phyloP scores from a whole-genome alignment of 2,329 filamentous ascomycete genomes.

The Neonectria coccinea region DNA sequence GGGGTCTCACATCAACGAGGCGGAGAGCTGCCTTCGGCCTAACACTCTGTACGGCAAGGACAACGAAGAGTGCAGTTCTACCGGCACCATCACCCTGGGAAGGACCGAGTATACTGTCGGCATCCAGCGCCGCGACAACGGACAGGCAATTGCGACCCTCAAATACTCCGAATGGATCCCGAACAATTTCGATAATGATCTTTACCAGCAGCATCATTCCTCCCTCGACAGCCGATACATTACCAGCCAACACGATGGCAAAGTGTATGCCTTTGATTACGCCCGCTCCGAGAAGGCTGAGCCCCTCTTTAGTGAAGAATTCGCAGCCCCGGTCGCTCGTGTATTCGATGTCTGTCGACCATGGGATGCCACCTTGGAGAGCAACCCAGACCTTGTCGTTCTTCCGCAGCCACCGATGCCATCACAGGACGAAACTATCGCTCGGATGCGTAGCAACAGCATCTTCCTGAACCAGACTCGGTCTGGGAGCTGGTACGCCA shows the following conservation, averaged over 20 bases:
- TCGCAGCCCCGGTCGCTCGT: constrained; percentile 82
- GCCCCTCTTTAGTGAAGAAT: constrained; percentile 74
- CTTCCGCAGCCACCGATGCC: constrained; percentile 86
- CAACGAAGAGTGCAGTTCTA: constrained; percentile 81
- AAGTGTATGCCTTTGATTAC: constrained; percentile 83
- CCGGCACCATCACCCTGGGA: constrained; percentile 84
- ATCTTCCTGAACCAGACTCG: constrained; percentile 91
- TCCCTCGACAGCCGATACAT: constrained; percentile 92
- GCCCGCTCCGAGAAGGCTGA: constrained; percentile 63
- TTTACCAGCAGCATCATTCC: constrained; percentile 82
- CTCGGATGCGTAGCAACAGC: constrained; percentile 68
- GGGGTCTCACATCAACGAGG: constrained; percentile 74
- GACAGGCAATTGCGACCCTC: constrained; percentile 85
- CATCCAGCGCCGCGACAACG: constrained; percentile 81
- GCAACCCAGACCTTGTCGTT: constrained; percentile 81
- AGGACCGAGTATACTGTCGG: constrained; percentile 90
- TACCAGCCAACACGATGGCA: constrained; percentile 86
- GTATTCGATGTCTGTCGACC: constrained; percentile 91
- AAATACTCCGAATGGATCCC: constrained; percentile 95
- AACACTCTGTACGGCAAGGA: constrained; percentile 74
- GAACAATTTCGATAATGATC: constrained; percentile 89
- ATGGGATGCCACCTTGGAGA: constrained; percentile 69
- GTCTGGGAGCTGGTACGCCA: constrained; percentile 90
- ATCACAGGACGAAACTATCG: constrained; percentile 60
- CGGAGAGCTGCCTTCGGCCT: constrained; percentile 79